phyloP scores from a whole-genome alignment of 2,329 filamentous ascomycete species.

The Cercospora zeina region DNA sequence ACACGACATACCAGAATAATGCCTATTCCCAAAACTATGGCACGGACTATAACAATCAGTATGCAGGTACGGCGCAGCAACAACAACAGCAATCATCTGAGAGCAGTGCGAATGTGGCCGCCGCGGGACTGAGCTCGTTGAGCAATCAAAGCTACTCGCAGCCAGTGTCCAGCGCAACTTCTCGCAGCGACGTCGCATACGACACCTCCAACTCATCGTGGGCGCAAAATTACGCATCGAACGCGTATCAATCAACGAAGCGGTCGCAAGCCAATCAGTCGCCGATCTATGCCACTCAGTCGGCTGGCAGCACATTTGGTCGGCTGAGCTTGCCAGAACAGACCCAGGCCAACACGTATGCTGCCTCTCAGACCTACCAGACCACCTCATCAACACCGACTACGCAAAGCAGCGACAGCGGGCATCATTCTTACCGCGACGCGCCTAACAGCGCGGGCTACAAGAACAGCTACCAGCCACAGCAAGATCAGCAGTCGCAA shows the following conservation, averaged over 20 bases:
- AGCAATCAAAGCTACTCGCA: conserved; percentile 31
- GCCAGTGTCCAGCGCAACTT: conserved; percentile 17
- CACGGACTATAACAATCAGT: conserved; percentile 27
- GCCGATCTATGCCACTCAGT: conserved; percentile 32
- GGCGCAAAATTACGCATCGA: conserved; percentile 18
- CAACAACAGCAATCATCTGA: conserved; percentile 18
- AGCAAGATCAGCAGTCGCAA: conserved; percentile 23
- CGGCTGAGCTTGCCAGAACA: conserved; percentile 32
- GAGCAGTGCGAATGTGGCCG: conserved; percentile 21
- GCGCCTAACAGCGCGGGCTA: conserved; percentile 31
- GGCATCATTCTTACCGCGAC: conserved; percentile 27
- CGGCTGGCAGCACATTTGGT: conserved; percentile 29
- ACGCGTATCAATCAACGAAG: conserved; percentile 25
- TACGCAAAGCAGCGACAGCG: conserved; percentile 12
- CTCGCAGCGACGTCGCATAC: conserved; percentile 25
- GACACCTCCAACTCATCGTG: conserved; percentile 23
- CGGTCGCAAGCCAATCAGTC: conserved; percentile 32
- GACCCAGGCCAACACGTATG: conserved; percentile 25
- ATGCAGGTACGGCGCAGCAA: conserved; percentile 28
- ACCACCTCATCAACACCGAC: conserved; percentile 7
- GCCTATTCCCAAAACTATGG: conserved; percentile 24
- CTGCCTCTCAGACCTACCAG: conserved; percentile 22
- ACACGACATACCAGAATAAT: conserved; percentile 21
- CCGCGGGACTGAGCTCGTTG: conserved; percentile 33
- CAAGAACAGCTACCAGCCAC: conserved; percentile 27